Conservation (phyloP, 176 grass and related monocot genomes). For the Avena insularis region DNA sequence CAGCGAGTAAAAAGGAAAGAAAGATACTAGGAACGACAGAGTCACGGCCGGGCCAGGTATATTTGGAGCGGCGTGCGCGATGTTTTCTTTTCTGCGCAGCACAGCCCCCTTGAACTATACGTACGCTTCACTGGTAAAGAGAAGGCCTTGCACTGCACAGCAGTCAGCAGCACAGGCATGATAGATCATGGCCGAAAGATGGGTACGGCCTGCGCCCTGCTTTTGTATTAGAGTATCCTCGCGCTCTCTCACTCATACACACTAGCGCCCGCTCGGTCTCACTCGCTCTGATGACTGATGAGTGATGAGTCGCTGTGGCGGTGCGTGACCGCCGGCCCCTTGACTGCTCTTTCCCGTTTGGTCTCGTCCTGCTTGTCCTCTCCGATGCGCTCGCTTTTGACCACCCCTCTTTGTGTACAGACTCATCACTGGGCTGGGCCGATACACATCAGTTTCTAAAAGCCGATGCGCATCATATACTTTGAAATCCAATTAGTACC, state of each 20-base stretch:
- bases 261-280: neutral
- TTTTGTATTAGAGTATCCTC: neutral
- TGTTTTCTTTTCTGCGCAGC: neutral
- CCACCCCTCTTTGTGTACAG: neutral
- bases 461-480: too few species aligned
- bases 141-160: neutral
- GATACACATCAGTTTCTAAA: too few species aligned
- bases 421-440: too few species aligned
- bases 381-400: slow-evolving; percentile 37
- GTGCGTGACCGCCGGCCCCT: neutral
- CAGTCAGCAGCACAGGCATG: neutral
- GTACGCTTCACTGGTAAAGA: neutral
- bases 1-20: neutral
- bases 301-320: neutral
- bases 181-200: slow-evolving; percentile 39
- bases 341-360: slow-evolving; percentile 32
- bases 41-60: slow-evolving; percentile 38
- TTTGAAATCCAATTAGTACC: neutral
- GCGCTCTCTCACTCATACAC: neutral
- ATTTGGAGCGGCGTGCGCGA: slow-evolving; percentile 45
- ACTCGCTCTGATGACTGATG: neutral
- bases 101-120: neutral
- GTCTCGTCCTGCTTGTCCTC: slow-evolving; percentile 17
- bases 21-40: neutral
- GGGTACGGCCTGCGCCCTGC: slow-evolving; percentile 18